Evolutionary conservation across 495 filamentous ascomycete species (phyloP).

Genomic region (Penicillium paxilli): DNA sequence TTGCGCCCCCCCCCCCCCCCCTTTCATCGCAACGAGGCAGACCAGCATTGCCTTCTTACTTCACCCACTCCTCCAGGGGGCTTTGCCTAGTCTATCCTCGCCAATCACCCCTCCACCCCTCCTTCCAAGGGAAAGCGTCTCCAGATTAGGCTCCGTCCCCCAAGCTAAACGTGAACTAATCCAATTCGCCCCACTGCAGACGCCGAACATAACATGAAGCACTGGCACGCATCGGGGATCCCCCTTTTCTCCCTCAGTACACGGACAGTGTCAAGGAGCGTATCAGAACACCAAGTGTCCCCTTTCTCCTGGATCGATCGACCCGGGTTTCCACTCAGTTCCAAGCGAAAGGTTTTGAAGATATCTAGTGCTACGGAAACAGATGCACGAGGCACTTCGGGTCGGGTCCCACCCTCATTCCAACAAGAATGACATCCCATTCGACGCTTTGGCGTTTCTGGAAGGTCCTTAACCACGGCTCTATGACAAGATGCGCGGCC

Average conservation of each 20-base stretch:
- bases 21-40: background rate
- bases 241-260: constrained; percentile 1
- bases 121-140: background rate
- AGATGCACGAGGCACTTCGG: constrained; percentile 17
- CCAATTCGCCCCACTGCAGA: constrained; percentile 12
- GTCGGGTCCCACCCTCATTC: constrained; percentile 12
- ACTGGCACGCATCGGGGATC: background rate
- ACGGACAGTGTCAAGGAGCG: constrained; percentile 4
- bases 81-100: background rate
- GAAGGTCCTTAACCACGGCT: constrained; percentile 16
- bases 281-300: constrained; percentile 6
- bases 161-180: constrained; percentile 2
- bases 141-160: background rate
- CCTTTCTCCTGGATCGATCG: constrained; percentile 5
- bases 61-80: constrained; percentile 1
- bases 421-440: constrained; percentile 10
- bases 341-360: background rate
- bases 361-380: constrained; percentile 2
- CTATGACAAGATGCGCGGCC: constrained; percentile 13
- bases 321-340: background rate
- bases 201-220: constrained; percentile 10
- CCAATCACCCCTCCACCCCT: background rate
- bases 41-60: background rate
- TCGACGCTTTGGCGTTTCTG: constrained; percentile 21
- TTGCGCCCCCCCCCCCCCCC: background rate